These are phyloP conservation scores for Posidonia oceanica DNA, from an alignment of 116 monocot genomes.

Conservation along the genomic window DNA sequence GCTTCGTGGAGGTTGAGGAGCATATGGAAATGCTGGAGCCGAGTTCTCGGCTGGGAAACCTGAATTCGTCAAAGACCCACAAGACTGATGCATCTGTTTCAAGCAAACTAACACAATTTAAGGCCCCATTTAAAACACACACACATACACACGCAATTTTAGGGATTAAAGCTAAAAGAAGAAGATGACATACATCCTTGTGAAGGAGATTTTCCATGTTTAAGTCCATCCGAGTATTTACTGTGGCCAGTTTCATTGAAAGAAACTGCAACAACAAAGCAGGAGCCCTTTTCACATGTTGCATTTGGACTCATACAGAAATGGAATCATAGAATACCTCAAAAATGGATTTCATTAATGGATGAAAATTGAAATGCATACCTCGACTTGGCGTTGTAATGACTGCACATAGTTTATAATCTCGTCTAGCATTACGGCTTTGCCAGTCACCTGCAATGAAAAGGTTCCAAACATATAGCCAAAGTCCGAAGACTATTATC, in stretches of 20 bases:
- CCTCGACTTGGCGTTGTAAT: slow-evolving; percentile 16
- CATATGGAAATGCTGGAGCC: slow-evolving; percentile 14
- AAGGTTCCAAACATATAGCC: background rate
- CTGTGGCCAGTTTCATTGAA: slow-evolving; percentile 78
- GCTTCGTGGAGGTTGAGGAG: slow-evolving; percentile 8
- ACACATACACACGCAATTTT: background rate
- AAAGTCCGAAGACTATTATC: background rate
- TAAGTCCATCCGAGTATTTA: slow-evolving; percentile 53
- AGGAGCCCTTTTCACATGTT: background rate
- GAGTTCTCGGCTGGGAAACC: slow-evolving; percentile 9
- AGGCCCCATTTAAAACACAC: background rate
- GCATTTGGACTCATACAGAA: background rate
- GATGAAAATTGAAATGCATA: background rate
- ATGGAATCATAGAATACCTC: background rate
- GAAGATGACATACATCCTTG: slow-evolving; percentile 40
- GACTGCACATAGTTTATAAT: slow-evolving; percentile 19
- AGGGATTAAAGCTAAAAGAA: background rate
- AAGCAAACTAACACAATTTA: background rate
- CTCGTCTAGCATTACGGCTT: slow-evolving; percentile 14
- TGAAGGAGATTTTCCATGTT: slow-evolving; percentile 40
- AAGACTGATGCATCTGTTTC: background rate
- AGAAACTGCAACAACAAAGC: slow-evolving; percentile 44
- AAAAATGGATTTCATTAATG: too few species aligned
- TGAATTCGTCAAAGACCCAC: background rate
- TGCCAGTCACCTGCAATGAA: slow-evolving; percentile 7